Evolutionary conservation across 306 rosid genomes (phyloP), one percentile per base, ranked within the genome.

Genomic region (Nissolia schottii): DNA sequence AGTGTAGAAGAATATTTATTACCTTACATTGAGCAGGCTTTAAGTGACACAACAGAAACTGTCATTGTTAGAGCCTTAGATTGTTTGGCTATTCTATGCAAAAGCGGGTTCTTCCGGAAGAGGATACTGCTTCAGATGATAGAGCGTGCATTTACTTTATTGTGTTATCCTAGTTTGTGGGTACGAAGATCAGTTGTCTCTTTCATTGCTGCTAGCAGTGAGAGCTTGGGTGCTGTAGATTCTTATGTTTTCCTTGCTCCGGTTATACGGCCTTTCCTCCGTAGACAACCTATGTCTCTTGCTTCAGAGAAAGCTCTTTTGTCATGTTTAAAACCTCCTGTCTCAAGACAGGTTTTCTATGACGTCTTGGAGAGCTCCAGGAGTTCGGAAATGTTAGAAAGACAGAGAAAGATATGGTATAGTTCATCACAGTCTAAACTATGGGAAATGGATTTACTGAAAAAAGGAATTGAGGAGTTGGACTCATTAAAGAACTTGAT

Each of bases 321-420:
- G 77, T 85, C 85, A 3, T 94, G 96, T 76, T 79, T 94, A 68
- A 94, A 91, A 69, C 87, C 93, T 75, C 99, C 97, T 13, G 93
- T 87, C 64, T 81, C 96, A 24, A 86, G 94, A 78, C 89, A 86
- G 82, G 80, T 78, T 51, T 94, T 87, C 65, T 86, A 81, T 79
- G 87, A 94, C 81, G 77, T 87, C 79, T 85, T 94, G 79, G 95
- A 91, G 83, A 89, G 85, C 70, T 90, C 97, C 19, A 91, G 91
- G 86, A 91, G 99, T 79, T 91, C 97, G 7, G 97, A 87, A 79
- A 91, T 94, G 99, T 77, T 94, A 75, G 96, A 91, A 81, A 87
- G 99, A 80, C 99, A 91, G 46, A 91, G 99, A 81, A 94, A 86
- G 85, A 91, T 94, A 82, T 94, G 99, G 97, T 94, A 94, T 86